A percentile compares a stretch with the other conserved stretches of the same genome.
Conservation (phyloP, 2,329 filamentous ascomycete species). For the Chaetothyriales sp. region DNA sequence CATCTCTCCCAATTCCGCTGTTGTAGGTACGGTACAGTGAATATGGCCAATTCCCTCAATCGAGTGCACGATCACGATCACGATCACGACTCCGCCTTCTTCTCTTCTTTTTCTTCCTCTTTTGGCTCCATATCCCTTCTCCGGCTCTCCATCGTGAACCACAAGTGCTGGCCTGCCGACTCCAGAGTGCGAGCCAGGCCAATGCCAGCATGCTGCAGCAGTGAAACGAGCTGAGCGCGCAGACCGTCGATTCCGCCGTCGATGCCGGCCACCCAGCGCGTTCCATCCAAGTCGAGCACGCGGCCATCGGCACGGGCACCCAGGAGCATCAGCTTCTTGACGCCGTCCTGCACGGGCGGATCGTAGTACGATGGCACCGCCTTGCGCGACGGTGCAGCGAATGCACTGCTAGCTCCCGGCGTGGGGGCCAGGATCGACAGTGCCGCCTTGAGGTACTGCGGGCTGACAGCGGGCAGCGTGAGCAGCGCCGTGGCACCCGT, state of each 20-base stretch:
- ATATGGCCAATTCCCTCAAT: too few species aligned
- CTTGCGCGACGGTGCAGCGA: conserved; percentile 62
- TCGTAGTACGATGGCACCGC: conserved; percentile 73
- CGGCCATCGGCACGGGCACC: conserved; percentile 76
- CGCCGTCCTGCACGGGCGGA: conserved; percentile 56
- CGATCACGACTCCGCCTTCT: background rate
- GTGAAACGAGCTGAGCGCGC: conserved; percentile 62
- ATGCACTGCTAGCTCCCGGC: conserved; percentile 38
- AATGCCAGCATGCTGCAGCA: conserved; percentile 67
- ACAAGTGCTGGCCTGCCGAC: conserved; percentile 64
- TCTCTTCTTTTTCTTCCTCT: conserved; percentile 4
- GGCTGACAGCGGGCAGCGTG: conserved; percentile 67
- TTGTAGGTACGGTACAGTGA: too few species aligned
- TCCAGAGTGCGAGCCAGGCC: conserved; percentile 66
- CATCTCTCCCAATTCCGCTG: background rate
- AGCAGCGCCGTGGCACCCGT: conserved; percentile 68
- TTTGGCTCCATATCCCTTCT: conserved; percentile 69
- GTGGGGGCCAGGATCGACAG: conserved; percentile 63
- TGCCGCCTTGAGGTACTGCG: conserved; percentile 66
- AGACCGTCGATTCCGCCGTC: conserved; percentile 69
- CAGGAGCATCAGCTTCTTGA: conserved; percentile 75
- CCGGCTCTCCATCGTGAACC: conserved; percentile 74
- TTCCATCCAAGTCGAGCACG: conserved; percentile 61
- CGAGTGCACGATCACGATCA: too few species aligned
- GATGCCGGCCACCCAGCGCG: conserved; percentile 59